phyloP scores from a whole-genome alignment of 352 stramenopile genomes.

The Globisporangium viniferum region DNA sequence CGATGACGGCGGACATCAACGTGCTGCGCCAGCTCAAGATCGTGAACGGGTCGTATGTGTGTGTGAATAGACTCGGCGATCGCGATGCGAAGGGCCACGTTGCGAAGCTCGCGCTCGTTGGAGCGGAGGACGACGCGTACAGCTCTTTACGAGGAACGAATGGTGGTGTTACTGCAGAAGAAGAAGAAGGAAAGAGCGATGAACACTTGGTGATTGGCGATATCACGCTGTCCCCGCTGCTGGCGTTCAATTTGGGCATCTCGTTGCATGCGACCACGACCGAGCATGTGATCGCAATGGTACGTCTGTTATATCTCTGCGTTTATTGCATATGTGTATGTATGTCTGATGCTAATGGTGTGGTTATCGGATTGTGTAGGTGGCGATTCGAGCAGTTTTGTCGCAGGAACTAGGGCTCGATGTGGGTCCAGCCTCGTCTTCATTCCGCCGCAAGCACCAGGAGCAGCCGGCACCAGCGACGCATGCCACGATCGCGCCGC shows the following conservation, averaged over 20 bases:
- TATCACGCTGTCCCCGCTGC: slow-evolving; percentile 56
- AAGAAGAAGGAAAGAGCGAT: not conserved
- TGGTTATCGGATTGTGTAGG: slow-evolving; percentile 16
- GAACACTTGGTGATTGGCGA: slow-evolving; percentile 9
- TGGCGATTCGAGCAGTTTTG: slow-evolving; percentile 35
- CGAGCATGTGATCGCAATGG: slow-evolving; percentile 23
- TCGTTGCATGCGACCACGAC: slow-evolving; percentile 31
- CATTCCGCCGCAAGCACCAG: slow-evolving; percentile 50
- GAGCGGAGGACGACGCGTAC: slow-evolving; percentile 3
- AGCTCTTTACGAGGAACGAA: slow-evolving; percentile 10
- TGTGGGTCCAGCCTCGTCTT: slow-evolving; percentile 10
- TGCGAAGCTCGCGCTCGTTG: slow-evolving; percentile 30
- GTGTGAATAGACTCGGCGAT: slow-evolving; percentile 16
- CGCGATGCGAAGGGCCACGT: slow-evolving; percentile 28
- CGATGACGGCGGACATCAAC: slow-evolving; percentile 33
- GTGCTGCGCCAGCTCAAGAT: slow-evolving; percentile 41
- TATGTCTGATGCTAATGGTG: not conserved
- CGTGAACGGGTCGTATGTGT: slow-evolving; percentile 53
- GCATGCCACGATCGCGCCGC: slow-evolving; percentile 61
- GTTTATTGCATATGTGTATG: not conserved
- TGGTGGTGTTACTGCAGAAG: not conserved
- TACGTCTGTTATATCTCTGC: slow-evolving; percentile 16
- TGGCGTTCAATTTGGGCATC: slow-evolving; percentile 78
- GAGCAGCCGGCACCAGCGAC: slow-evolving; percentile 45
- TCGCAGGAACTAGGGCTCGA: slow-evolving; percentile 48